Conservation (phyloP, 371 early-diverging fungal genomes). For the Mortierella sp. region DNA sequence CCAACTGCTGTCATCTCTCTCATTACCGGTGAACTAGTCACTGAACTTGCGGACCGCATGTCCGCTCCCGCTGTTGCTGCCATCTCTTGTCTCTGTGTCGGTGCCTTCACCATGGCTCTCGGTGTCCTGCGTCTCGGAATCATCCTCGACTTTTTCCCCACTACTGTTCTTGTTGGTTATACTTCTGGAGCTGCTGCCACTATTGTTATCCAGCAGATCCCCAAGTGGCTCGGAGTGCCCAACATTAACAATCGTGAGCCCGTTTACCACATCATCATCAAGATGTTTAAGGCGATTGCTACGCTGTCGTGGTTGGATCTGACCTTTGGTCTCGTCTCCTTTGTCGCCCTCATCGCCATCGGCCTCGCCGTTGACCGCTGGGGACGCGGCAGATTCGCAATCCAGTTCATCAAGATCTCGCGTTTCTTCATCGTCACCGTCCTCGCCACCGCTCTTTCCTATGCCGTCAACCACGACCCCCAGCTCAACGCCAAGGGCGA, state of each 20-base stretch:
- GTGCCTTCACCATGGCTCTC: slow-evolving; percentile 73
- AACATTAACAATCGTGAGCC: slow-evolving; percentile 73
- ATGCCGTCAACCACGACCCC: slow-evolving; percentile 64
- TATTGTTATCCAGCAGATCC: slow-evolving; percentile 85
- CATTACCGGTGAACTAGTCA: slow-evolving; percentile 67
- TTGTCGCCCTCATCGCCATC: slow-evolving; percentile 64
- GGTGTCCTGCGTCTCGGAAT: slow-evolving; percentile 85
- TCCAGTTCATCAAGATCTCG: slow-evolving; percentile 67
- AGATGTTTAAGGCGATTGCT: slow-evolving; percentile 63
- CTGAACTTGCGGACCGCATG: slow-evolving; percentile 59
- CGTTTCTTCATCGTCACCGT: slow-evolving; percentile 83
- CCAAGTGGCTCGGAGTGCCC: slow-evolving; percentile 80
- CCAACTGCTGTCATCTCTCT: slow-evolving; percentile 90
- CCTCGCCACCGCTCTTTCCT: slow-evolving; percentile 82
- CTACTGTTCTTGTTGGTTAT: slow-evolving; percentile 81
- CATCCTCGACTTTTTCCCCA: slow-evolving; percentile 87
- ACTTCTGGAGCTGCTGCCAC: slow-evolving; percentile 82
- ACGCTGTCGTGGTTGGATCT: slow-evolving; percentile 66
- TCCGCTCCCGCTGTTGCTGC: slow-evolving; percentile 61
- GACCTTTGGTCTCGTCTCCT: slow-evolving; percentile 69
- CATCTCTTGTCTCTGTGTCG: slow-evolving; percentile 74
- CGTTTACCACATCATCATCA: slow-evolving; percentile 71
- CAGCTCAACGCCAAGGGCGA: slow-evolving; percentile 30
- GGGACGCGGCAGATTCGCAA: slow-evolving; percentile 53
- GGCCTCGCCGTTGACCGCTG: slow-evolving; percentile 57